Conservation (phyloP, 805 yeast genomes). For the Hanseniaspora lindneri region DNA sequence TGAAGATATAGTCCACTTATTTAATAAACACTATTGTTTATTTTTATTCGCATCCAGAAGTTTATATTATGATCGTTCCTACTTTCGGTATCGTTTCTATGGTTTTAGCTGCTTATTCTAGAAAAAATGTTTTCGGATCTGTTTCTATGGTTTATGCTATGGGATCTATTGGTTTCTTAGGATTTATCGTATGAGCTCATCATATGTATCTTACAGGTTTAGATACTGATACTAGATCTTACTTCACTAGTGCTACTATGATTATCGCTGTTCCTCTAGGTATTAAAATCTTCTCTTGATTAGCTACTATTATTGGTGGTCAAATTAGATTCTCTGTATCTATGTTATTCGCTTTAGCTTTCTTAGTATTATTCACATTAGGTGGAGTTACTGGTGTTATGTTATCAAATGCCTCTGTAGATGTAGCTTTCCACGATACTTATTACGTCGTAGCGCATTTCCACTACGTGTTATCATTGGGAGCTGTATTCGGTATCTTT, state of each 20-base stretch:
- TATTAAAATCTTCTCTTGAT: conserved; percentile 17
- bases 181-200: conserved; percentile 21
- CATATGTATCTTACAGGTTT: conserved; percentile 26
- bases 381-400: conserved; percentile 21
- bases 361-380: conserved; percentile 20
- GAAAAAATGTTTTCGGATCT: conserved; percentile 20
- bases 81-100: conserved; percentile 20
- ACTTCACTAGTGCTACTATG: conserved; percentile 21
- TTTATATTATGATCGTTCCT: conserved; percentile 19
- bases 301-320: conserved; percentile 18
- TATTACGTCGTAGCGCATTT: conserved; percentile 15
- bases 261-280: conserved; percentile 18
- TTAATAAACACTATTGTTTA: not conserved
- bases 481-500: conserved; percentile 18
- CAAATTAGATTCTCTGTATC: conserved; percentile 16
- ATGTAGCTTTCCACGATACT: conserved; percentile 20
- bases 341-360: conserved; percentile 19
- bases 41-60: conserved; percentile 15
- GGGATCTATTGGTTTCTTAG: conserved; percentile 20
- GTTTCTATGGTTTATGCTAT: conserved; percentile 21
- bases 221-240: conserved; percentile 23
- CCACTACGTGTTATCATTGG: conserved; percentile 19
- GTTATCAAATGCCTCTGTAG: conserved; percentile 19
- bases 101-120: conserved; percentile 13
- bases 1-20: conserved; percentile 1